Conservation (phyloP, 495 filamentous ascomycete genomes). For the Penicillium paradoxum region DNA sequence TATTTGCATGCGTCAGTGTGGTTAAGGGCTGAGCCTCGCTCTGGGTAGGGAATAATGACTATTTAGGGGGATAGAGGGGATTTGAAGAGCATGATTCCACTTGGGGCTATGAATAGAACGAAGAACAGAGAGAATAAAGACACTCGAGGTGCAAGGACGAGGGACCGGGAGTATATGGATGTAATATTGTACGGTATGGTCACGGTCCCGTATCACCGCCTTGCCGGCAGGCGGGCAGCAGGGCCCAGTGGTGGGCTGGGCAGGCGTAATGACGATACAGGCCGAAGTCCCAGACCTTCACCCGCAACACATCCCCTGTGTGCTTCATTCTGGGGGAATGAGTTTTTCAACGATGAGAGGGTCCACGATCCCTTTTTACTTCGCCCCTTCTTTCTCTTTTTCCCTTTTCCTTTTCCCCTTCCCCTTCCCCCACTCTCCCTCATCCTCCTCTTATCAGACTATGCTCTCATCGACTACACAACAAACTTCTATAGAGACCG, state of each 20-base stretch:
- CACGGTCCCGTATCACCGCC: background rate
- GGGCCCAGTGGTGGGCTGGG: too few species aligned
- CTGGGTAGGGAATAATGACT: background rate
- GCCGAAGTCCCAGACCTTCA: constrained; percentile 2
- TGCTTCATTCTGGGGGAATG: constrained; percentile 3
- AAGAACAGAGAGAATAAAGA: background rate
- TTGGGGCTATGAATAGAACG: background rate
- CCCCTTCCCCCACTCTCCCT: constrained; percentile 10
- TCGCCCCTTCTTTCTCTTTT: constrained; percentile 13
- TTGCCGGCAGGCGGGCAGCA: too few species aligned
- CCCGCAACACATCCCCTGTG: background rate
- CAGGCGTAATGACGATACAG: background rate
- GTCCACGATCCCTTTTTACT: constrained; percentile 25
- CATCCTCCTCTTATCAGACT: constrained; percentile 11
- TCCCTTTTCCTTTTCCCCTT: constrained; percentile 16
- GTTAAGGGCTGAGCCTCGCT: background rate
- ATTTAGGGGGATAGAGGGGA: too few species aligned
- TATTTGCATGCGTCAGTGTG: constrained; percentile 2
- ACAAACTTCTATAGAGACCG: constrained; percentile 6
- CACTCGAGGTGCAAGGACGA: background rate
- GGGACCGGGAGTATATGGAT: background rate
- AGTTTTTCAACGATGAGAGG: constrained; percentile 4
- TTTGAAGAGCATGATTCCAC: background rate
- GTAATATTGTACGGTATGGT: constrained; percentile 3
- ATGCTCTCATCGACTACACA: constrained; percentile 8